These are phyloP conservation scores for Suillus tomentosus DNA, from an alignment of 768 basidiomycete genomes.

Conservation along the genomic window DNA sequence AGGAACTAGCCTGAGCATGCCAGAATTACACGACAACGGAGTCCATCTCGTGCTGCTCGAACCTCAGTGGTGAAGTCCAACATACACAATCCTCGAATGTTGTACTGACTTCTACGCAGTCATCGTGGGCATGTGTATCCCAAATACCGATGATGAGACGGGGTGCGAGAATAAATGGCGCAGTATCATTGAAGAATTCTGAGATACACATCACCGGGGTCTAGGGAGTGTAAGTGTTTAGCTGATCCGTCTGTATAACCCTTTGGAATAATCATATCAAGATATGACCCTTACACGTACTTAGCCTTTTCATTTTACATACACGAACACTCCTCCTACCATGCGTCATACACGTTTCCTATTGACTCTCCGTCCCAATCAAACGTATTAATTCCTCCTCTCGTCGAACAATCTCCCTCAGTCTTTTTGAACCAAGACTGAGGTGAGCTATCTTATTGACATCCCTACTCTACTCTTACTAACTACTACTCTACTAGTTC, in stretches of 20 bases:
- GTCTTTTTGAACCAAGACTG: too few relatives aligned
- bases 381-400: too few relatives aligned
- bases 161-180: background rate
- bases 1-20: background rate
- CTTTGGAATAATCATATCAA: background rate
- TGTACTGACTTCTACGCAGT: background rate
- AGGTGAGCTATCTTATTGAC: too few relatives aligned
- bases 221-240: background rate
- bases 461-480: too few relatives aligned
- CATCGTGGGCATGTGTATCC: background rate
- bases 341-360: too few relatives aligned
- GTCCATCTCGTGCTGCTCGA: background rate
- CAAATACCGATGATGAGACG: constrained; percentile 4
- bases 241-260: background rate
- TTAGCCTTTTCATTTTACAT: too few relatives aligned
- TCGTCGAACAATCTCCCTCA: too few relatives aligned
- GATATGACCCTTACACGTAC: too few relatives aligned
- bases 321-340: too few relatives aligned
- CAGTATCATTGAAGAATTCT: background rate
- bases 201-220: background rate
- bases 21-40: background rate
- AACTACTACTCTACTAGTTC: too few relatives aligned
- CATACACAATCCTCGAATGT: background rate
- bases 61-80: background rate
- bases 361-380: too few relatives aligned